Percentiles rank a stretch among this genome's conserved stretches.
phyloP scores from a whole-genome alignment of 2,329 filamentous ascomycete species.

The Colletotrichum magnum region DNA sequence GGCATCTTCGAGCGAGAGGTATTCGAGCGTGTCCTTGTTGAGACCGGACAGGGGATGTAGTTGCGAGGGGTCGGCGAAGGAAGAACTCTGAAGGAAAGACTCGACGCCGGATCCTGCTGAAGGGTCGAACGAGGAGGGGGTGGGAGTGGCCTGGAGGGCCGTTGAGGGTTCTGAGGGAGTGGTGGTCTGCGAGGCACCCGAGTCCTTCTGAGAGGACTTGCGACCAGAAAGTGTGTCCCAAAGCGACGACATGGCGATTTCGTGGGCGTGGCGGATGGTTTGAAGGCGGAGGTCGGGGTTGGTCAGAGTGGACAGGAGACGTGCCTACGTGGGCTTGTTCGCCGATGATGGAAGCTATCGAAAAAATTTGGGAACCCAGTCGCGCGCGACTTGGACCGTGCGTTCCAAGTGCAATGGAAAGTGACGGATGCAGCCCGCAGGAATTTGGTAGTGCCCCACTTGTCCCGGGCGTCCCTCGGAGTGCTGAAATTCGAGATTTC shows the following conservation, averaged over 20 bases:
- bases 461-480: slow-evolving; percentile 29
- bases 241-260: slow-evolving; percentile 66
- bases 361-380: slow-evolving; percentile 43
- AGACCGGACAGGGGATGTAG: slow-evolving; percentile 95
- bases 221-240: slow-evolving; percentile 75
- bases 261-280: slow-evolving; percentile 30
- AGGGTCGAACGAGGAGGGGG: slow-evolving; percentile 76
- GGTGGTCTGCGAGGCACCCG: slow-evolving; percentile 44
- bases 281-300: slow-evolving; percentile 34
- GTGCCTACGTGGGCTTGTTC: slow-evolving; percentile 20
- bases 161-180: slow-evolving; percentile 61
- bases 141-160: slow-evolving; percentile 66
- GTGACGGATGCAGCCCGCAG: slow-evolving; percentile 27
- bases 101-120: slow-evolving; percentile 84
- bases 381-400: slow-evolving; percentile 43
- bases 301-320: slow-evolving; percentile 20
- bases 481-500: no score
- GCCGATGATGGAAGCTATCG: slow-evolving; percentile 41
- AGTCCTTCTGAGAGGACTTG: slow-evolving; percentile 61
- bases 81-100: slow-evolving; percentile 83
- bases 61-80: slow-evolving; percentile 87
- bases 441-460: slow-evolving; percentile 28
- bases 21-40: slow-evolving; percentile 94
- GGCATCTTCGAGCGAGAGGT: slow-evolving; percentile 93
- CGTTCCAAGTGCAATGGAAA: slow-evolving; percentile 17